Conservation (phyloP, 2,329 filamentous ascomycete genomes). For the Talaromyces albobiverticillius region DNA sequence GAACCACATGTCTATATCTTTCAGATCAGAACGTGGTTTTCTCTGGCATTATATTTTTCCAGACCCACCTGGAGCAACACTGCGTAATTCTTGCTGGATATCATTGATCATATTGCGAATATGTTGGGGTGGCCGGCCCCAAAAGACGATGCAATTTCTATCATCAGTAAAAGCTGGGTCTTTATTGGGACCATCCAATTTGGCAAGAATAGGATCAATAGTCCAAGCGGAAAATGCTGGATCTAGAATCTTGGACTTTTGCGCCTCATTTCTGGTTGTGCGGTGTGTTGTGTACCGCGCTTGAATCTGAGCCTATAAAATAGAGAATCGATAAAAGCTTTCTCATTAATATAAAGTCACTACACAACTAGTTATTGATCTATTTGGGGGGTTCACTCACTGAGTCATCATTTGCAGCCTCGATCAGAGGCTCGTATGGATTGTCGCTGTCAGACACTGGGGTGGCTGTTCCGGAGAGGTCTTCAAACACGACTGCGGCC, state of each 20-base stretch:
- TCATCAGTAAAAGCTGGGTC: slow-evolving; percentile 71
- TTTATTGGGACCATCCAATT: slow-evolving; percentile 61
- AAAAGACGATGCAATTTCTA: slow-evolving; percentile 80
- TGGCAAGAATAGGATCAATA: slow-evolving; percentile 72
- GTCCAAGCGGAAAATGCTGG: slow-evolving; percentile 66
- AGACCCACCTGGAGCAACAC: slow-evolving; percentile 66
- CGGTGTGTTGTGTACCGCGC: slow-evolving; percentile 71
- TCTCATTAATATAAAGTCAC: background rate
- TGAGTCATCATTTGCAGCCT: slow-evolving; percentile 62
- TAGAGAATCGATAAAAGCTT: background rate
- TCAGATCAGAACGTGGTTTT: background rate
- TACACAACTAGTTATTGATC: too few relatives aligned
- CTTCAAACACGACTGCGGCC: slow-evolving; percentile 30
- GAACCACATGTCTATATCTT: slow-evolving; percentile 70
- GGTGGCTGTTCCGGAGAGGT: slow-evolving; percentile 37
- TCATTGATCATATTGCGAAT: slow-evolving; percentile 65
- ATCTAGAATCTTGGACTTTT: slow-evolving; percentile 70
- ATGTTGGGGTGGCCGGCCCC: slow-evolving; percentile 75
- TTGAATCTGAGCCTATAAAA: slow-evolving; percentile 56
- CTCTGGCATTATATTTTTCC: too few relatives aligned
- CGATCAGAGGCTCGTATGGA: slow-evolving; percentile 72
- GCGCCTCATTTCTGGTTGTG: slow-evolving; percentile 69
- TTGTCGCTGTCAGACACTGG: slow-evolving; percentile 50
- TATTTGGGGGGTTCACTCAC: slow-evolving; percentile 46
- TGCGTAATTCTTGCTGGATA: slow-evolving; percentile 65